A percentile compares a stretch with the other conserved stretches of the same genome.
phyloP scores from a whole-genome alignment of 2,329 filamentous ascomycete species.

The Tolypocladium pustulatum region DNA sequence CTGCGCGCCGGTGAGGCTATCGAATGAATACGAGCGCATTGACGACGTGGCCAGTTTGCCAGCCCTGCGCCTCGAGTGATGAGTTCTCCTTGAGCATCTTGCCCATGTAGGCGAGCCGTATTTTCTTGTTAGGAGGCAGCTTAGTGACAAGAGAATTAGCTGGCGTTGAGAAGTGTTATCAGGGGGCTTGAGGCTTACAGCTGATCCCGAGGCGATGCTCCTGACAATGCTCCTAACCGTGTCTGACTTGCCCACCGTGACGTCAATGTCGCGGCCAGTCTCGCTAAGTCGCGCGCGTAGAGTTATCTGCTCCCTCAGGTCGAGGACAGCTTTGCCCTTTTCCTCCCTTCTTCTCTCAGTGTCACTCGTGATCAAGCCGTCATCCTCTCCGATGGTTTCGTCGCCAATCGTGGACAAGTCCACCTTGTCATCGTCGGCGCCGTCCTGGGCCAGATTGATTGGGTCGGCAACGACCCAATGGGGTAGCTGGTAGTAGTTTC shows the following conservation, averaged over 20 bases:
- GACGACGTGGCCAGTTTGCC: conserved; percentile 63
- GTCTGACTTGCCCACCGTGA: conserved; percentile 49
- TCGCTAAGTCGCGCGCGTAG: conserved; percentile 58
- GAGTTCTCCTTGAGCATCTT: conserved; percentile 62
- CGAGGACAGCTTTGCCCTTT: conserved; percentile 47
- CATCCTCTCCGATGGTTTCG: conserved; percentile 25
- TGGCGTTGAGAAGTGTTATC: not conserved
- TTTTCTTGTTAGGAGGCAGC: conserved; percentile 46
- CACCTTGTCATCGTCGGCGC: conserved; percentile 12
- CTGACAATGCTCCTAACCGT: conserved; percentile 52
- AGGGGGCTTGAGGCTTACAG: conserved; percentile 3
- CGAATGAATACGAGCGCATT: conserved; percentile 61
- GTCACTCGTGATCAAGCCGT: conserved; percentile 19
- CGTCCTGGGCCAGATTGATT: conserved; percentile 35
- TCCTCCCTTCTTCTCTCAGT: conserved; percentile 35
- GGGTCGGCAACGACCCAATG: conserved; percentile 62
- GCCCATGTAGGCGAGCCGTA: conserved; percentile 73
- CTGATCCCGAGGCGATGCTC: conserved; percentile 37
- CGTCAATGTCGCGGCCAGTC: conserved; percentile 49
- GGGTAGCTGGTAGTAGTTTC: conserved; percentile 59
- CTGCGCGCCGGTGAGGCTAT: conserved; percentile 14
- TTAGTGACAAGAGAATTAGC: conserved; percentile 15
- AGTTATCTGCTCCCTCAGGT: conserved; percentile 42
- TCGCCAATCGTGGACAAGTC: conserved; percentile 29
- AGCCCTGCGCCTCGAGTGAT: conserved; percentile 59